Percentiles rank a stretch among this genome's conserved stretches.
Conservation (phyloP, 306 rosid species). For the Senna tora region DNA sequence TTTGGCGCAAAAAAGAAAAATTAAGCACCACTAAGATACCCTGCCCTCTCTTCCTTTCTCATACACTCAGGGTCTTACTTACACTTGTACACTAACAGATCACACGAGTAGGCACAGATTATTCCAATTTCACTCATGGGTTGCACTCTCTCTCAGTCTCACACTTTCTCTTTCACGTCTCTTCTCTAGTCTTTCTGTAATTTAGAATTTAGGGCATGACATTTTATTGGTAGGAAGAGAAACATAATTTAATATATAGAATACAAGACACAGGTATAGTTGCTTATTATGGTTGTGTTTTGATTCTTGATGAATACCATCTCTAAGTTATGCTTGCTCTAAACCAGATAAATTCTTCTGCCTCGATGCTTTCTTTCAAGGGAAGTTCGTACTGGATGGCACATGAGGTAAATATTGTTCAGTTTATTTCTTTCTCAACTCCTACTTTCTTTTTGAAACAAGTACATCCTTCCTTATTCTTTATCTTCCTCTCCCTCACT, state of each 20-base stretch:
- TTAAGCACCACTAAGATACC: slow-evolving; percentile 7
- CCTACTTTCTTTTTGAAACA: neutral
- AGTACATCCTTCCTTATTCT: neutral
- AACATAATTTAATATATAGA: slow-evolving; percentile 1
- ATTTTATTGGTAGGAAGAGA: slow-evolving; percentile 8
- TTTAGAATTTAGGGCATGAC: slow-evolving; percentile 4
- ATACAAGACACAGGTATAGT: slow-evolving; percentile 18
- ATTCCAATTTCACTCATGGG: neutral
- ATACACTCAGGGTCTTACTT: neutral
- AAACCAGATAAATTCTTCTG: slow-evolving; percentile 59
- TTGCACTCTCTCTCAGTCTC: neutral
- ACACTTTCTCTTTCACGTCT: neutral
- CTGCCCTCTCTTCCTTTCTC: neutral
- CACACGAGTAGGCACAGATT: neutral
- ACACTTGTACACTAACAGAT: slow-evolving; percentile 7
- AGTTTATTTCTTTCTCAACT: neutral
- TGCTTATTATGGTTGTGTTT: neutral
- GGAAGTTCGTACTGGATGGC: slow-evolving; percentile 89
- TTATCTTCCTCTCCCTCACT: neutral
- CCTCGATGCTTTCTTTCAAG: slow-evolving; percentile 70
- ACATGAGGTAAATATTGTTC: slow-evolving; percentile 57
- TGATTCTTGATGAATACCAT: slow-evolving; percentile 19
- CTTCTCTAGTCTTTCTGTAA: slow-evolving; percentile 18
- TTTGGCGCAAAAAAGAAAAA: neutral
- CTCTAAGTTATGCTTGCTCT: slow-evolving; percentile 40